Conservation (phyloP, 306 rosid species). For the Sechiopsis laciniata region DNA sequence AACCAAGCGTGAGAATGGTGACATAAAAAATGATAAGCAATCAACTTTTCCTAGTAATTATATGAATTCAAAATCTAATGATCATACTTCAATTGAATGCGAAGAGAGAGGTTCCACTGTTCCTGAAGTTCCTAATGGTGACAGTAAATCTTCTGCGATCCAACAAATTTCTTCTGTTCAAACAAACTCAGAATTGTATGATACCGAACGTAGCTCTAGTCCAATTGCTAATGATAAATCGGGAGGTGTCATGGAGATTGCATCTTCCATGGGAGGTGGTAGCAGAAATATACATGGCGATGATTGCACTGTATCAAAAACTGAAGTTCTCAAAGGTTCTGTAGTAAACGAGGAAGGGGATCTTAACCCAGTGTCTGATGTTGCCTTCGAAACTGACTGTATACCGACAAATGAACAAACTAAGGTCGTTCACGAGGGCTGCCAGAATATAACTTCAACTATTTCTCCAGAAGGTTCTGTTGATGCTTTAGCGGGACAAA, state of each 20-base stretch:
- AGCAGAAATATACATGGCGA: slow-evolving; percentile 24
- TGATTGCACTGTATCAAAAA: background rate
- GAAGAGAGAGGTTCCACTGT: slow-evolving; percentile 24
- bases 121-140: slow-evolving; percentile 21
- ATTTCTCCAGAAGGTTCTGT: slow-evolving; percentile 33
- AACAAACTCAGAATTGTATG: slow-evolving; percentile 15
- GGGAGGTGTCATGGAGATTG: slow-evolving; percentile 28
- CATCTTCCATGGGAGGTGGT: slow-evolving; percentile 19
- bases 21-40: slow-evolving; percentile 2
- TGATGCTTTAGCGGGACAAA: slow-evolving; percentile 41
- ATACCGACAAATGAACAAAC: slow-evolving; percentile 19
- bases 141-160: slow-evolving; percentile 19
- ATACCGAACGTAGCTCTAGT: slow-evolving; percentile 15
- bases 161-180: slow-evolving; percentile 17
- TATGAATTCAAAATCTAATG: slow-evolving; percentile 20
- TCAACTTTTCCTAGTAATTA: slow-evolving; percentile 17
- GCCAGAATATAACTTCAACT: slow-evolving; percentile 28
- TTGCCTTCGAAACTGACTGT: slow-evolving; percentile 21
- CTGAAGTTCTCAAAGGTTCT: background rate
- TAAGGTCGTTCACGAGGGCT: slow-evolving; percentile 25
- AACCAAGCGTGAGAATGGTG: slow-evolving; percentile 19
- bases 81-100: slow-evolving; percentile 19
- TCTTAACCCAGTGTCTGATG: slow-evolving; percentile 25
- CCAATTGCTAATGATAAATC: slow-evolving; percentile 21
- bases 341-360: slow-evolving; percentile 8